A percentile compares a stretch with the other conserved stretches of the same genome.
phyloP scores from a whole-genome alignment of 495 filamentous ascomycete genomes.

The Achaetomiella virescens region DNA sequence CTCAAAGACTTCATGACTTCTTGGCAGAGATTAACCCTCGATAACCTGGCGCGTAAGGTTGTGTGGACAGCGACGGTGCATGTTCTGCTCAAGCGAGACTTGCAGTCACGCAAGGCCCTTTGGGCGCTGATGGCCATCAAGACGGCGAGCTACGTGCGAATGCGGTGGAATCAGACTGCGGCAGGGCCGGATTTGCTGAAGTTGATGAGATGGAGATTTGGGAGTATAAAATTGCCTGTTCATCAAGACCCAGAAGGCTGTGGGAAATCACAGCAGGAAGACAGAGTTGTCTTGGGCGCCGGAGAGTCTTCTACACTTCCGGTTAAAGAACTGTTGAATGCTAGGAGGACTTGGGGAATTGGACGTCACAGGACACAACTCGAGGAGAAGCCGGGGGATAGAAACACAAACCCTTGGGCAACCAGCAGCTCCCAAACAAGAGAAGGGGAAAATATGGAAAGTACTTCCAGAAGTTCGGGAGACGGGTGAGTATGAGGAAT shows the following conservation, averaged over 20 bases:
- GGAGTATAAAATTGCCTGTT: not conserved
- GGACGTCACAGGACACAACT: too few species aligned
- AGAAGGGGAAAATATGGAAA: too few species aligned
- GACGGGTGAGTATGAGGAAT: too few species aligned
- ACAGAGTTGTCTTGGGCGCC: not conserved
- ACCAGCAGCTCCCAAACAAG: too few species aligned
- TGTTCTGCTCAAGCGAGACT: not conserved
- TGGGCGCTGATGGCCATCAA: slow-evolving; percentile 9
- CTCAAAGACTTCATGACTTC: not conserved
- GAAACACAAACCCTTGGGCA: not conserved
- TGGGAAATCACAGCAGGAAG: not conserved
- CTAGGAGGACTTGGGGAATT: too few species aligned
- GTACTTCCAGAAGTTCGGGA: too few species aligned
- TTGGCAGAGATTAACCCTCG: not conserved
- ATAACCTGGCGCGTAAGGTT: not conserved
- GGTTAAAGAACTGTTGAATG: too few species aligned
- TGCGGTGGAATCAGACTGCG: not conserved
- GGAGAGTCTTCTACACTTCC: too few species aligned
- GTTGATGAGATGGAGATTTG: not conserved
- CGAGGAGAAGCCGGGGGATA: not conserved
- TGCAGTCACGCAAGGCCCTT: not conserved
- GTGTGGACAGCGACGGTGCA: not conserved
- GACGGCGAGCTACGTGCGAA: not conserved
- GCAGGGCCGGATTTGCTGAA: not conserved
- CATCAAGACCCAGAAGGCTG: too few species aligned